phyloP scores from a whole-genome alignment of 1,284 basidiomycete species.

The Papiliotrema nemorosa region DNA sequence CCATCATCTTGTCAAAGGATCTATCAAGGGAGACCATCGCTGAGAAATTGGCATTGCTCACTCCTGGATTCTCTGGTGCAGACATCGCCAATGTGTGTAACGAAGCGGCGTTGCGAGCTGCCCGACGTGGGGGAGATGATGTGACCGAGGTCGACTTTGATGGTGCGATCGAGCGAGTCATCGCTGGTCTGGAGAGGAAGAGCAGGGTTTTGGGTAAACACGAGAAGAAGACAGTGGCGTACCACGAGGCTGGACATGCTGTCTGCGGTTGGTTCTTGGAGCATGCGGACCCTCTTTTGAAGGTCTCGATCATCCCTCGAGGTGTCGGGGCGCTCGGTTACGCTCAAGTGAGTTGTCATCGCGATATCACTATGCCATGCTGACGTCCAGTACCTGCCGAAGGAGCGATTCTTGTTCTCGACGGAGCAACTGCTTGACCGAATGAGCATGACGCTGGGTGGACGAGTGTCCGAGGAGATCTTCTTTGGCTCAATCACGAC shows the following conservation, averaged over 20 bases:
- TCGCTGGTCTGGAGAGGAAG: slow-evolving; percentile 95
- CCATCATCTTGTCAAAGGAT: slow-evolving; percentile 66
- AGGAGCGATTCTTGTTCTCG: slow-evolving; percentile 91
- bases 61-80: slow-evolving; percentile 96
- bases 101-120: slow-evolving; percentile 93
- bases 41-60: slow-evolving; percentile 90
- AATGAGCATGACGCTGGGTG: slow-evolving; percentile 99
- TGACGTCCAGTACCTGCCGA: slow-evolving; percentile 63
- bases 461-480: slow-evolving; percentile 96
- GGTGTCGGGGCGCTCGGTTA: slow-evolving; percentile 95
- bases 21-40: slow-evolving; percentile 65
- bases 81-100: slow-evolving; percentile 99
- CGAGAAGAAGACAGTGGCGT: slow-evolving; percentile 98
- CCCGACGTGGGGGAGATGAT: slow-evolving; percentile 72
- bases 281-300: slow-evolving; percentile 92
- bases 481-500: slow-evolving; percentile 97
- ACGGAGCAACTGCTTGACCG: slow-evolving; percentile 92
- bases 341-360: slow-evolving; percentile 64
- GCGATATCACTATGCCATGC: background rate
- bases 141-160: slow-evolving; percentile 89
- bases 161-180: slow-evolving; percentile 95
- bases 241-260: slow-evolving; percentile 98
- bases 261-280: slow-evolving; percentile 98
- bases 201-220: slow-evolving; percentile 86
- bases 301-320: slow-evolving; percentile 97